Evolutionary conservation across 2,329 filamentous ascomycete genomes (phyloP).

Genomic region (Orbilia blumenaviensis): DNA sequence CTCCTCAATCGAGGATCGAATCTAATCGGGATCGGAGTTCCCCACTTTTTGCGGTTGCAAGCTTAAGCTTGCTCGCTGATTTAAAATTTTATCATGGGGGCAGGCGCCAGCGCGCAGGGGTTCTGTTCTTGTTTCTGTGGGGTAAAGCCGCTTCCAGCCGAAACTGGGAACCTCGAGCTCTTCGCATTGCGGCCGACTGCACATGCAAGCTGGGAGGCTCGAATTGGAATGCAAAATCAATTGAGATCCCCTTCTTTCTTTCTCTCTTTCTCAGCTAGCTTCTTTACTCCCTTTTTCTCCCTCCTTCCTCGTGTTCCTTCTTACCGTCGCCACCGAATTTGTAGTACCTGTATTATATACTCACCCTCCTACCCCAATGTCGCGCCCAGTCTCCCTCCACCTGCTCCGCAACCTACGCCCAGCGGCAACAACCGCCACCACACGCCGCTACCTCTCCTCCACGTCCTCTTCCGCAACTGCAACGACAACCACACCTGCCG

Average conservation of each 20-base stretch:
- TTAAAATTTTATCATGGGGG: too few species aligned
- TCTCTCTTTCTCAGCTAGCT: not conserved
- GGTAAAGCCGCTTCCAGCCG: conserved; percentile 44
- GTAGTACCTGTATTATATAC: conserved; percentile 7
- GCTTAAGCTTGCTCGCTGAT: too few species aligned
- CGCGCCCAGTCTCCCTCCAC: conserved; percentile 43
- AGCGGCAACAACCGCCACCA: not conserved
- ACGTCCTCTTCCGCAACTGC: too few species aligned
- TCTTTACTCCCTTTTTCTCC: not conserved
- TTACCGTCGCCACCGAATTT: not conserved
- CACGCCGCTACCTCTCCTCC: conserved; percentile 30
- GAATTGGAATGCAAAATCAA: not conserved
- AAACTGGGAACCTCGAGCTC: conserved; percentile 26
- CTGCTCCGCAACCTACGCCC: conserved; percentile 43
- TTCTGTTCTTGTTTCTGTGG: conserved; percentile 18
- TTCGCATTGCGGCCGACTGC: not conserved
- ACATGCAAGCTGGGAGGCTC: too few species aligned
- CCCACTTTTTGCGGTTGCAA: too few species aligned
- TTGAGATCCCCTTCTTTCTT: not conserved
- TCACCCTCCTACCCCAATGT: conserved; percentile 27
- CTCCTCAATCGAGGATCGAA: not conserved
- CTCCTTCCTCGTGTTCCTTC: not conserved
- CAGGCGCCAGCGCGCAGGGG: not conserved
- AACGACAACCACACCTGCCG: not conserved
- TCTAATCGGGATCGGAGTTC: conserved; percentile 27